Evolutionary conservation across 257 asterid genomes (phyloP).

Genomic region (Fraxinus cuspidata): DNA sequence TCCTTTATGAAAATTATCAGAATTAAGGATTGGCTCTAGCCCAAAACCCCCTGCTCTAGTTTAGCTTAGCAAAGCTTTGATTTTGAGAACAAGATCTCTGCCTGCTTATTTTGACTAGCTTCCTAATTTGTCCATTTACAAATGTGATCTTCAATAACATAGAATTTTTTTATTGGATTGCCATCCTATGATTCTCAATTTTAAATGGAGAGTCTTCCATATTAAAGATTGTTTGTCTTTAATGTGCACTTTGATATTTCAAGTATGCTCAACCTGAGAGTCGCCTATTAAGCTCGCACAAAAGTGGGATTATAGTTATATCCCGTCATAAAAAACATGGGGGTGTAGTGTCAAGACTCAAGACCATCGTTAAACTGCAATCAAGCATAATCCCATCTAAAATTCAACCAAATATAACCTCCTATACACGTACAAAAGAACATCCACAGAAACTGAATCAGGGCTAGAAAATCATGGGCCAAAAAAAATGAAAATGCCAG

Average conservation of each 20-base stretch:
- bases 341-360: not conserved
- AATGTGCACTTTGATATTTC: not conserved
- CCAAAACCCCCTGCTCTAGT: not conserved
- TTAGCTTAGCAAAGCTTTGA: not conserved
- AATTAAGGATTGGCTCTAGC: not conserved
- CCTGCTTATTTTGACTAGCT: not conserved
- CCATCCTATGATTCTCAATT: not conserved
- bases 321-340: not conserved
- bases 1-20: not conserved
- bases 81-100: not conserved
- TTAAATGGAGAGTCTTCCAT: not conserved
- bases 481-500: not conserved
- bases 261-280: not conserved
- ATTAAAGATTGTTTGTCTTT: not conserved
- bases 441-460: not conserved
- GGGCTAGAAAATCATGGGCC: not conserved
- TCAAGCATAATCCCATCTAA: not conserved
- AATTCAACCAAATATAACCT: not conserved
- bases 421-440: not conserved
- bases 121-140: not conserved
- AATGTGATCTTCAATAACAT: not conserved
- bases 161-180: no score
- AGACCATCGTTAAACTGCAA: not conserved
- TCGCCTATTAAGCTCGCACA: not conserved
- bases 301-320: not conserved